Base-by-base conservation (phyloP, 345 rosid species). In the Rhodamnia argentea region DNA sequence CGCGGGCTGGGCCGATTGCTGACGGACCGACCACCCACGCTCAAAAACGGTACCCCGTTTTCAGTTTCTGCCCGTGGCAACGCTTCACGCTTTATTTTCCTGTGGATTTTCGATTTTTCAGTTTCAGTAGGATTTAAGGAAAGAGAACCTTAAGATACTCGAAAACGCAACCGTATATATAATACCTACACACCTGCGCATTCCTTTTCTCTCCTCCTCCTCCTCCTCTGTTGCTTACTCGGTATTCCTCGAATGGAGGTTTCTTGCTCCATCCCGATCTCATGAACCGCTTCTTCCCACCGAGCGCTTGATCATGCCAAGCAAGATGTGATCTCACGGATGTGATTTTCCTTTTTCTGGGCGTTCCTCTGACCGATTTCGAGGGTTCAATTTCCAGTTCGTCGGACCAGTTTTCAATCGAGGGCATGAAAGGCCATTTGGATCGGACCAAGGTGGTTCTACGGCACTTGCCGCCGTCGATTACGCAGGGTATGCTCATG, bases 391-490 rank as follows among this genome's bases (percentile, higher is more conserved):
- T 37, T 18, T 37, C 76, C 47, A 10, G 14, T 70, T 37, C 26
- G 22, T 22, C 42, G 24, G 40, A n/a, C 11, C 15, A 5, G 24
- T 20, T 16, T 16, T 18, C 50, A 57, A 42, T 54, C 81, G 84
- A 52, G 83, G 91, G 87, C 83, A 92, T 94, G 97, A 93, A 88
- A 89, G 93, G 92, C 47, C 83, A 86, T 85, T 86, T 87, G 88
- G 95, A 94, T 88, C 95, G 93, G 86, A 94, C 93, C 85, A 95
- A 94, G 90, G 96, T 93, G 88, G 95, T 94, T 86, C 89, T 95
- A 32, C 94, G 98, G 83, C 94, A 90, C 90, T 89, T 95, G 91
- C 98, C 98, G 51, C 95, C 95, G 52, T 87, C 90, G 85, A 87
- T 94, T 86, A 89, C 95, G 83, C 90, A 84, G 90, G 87, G 84